These are phyloP conservation scores for Sporobolomyces phaffii DNA, from an alignment of 768 basidiomycete genomes.

Conservation along the genomic window DNA sequence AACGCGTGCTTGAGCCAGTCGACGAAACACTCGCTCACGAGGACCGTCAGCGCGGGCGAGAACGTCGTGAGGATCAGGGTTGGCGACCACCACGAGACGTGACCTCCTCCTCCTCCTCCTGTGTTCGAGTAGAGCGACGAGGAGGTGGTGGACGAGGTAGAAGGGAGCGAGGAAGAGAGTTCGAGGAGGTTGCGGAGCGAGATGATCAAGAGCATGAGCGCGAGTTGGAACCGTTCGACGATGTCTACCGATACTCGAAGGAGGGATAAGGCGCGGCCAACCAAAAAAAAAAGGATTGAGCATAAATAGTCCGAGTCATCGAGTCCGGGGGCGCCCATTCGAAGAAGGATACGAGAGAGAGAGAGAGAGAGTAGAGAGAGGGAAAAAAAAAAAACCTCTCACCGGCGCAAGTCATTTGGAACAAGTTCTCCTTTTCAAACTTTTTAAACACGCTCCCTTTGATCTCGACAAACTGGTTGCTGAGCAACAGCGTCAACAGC, in stretches of 20 bases:
- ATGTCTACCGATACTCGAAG: too few relatives aligned
- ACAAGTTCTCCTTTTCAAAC: slow-evolving; percentile 96
- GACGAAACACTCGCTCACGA: slow-evolving; percentile 84
- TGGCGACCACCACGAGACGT: slow-evolving; percentile 38
- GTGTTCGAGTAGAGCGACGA: too few relatives aligned
- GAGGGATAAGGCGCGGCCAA: too few relatives aligned
- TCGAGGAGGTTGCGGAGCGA: slow-evolving; percentile 93
- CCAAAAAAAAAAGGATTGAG: too few relatives aligned
- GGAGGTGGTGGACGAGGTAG: slow-evolving; percentile 44
- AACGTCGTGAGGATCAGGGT: slow-evolving; percentile 60
- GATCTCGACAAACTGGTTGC: slow-evolving; percentile 98
- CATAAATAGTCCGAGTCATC: too few relatives aligned
- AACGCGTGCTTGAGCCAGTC: slow-evolving; percentile 99
- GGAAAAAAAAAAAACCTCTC: slow-evolving; percentile 32
- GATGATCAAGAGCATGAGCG: slow-evolving; percentile 82
- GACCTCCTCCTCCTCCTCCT: too few relatives aligned
- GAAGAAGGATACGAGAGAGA: too few relatives aligned
- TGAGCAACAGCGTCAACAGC: slow-evolving; percentile 83
- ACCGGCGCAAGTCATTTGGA: slow-evolving; percentile 98
- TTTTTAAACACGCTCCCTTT: slow-evolving; percentile 99
- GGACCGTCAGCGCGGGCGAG: slow-evolving; percentile 84
- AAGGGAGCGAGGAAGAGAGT: slow-evolving; percentile 3
- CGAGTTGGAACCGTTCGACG: slow-evolving; percentile 89
- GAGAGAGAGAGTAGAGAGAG: too few relatives aligned
- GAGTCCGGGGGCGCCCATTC: too few relatives aligned